Percentiles rank a stretch among this genome's conserved stretches.
Evolutionary conservation across 805 yeast genomes (phyloP).

Genomic region (Kluyveromyces siamensis): DNA sequence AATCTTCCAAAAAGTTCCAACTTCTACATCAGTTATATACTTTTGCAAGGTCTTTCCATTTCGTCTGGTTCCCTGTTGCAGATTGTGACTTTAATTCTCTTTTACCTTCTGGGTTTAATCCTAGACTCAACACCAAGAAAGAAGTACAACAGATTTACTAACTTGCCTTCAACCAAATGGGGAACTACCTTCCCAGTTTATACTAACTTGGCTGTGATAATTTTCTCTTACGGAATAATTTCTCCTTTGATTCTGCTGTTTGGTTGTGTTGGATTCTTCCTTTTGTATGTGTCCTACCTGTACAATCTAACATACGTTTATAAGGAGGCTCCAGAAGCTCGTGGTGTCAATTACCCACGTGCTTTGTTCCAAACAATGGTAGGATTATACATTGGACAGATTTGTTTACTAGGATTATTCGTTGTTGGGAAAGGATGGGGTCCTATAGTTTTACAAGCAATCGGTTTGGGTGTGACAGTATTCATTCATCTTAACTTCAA

Average conservation of each 20-base stretch:
- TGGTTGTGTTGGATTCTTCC: constrained; percentile 57
- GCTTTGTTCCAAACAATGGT: constrained; percentile 83
- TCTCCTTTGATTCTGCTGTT: constrained; percentile 79
- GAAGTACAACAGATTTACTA: constrained; percentile 51
- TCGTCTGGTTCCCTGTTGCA: constrained; percentile 61
- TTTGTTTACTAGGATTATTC: constrained; percentile 78
- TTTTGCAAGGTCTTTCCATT: constrained; percentile 59
- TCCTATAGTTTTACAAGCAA: constrained; percentile 67
- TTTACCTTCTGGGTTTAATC: constrained; percentile 46
- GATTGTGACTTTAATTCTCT: constrained; percentile 47
- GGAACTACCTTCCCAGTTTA: constrained; percentile 75
- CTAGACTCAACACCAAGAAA: constrained; percentile 61
- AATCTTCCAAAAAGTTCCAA: constrained; percentile 67
- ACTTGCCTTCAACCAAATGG: constrained; percentile 49
- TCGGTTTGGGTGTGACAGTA: constrained; percentile 55
- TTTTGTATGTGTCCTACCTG: constrained; percentile 68
- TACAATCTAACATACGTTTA: constrained; percentile 70
- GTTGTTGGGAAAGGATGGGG: constrained; percentile 95
- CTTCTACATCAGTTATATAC: constrained; percentile 59
- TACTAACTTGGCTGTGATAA: constrained; percentile 60
- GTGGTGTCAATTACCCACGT: constrained; percentile 80
- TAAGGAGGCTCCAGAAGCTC: constrained; percentile 57
- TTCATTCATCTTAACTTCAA: constrained; percentile 60
- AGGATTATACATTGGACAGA: constrained; percentile 82
- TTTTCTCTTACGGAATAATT: constrained; percentile 59